Evolutionary conservation across 805 yeast species (phyloP).

Genomic region (Kregervanrija pseudodelftensis): DNA sequence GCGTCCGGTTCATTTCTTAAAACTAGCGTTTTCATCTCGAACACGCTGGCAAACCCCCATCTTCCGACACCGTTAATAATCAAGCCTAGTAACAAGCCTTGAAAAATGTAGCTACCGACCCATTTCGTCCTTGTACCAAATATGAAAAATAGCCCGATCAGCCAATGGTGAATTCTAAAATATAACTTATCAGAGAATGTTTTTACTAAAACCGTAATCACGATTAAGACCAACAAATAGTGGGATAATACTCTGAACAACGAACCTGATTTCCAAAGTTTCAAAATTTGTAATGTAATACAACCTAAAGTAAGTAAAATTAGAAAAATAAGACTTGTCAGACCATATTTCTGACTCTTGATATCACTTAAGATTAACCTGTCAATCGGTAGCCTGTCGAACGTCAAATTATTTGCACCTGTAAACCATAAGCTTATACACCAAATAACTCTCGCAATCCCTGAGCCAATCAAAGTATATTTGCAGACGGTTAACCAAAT

Average conservation of each 20-base stretch:
- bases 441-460: neutral
- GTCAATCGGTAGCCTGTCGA: slow-evolving; percentile 85
- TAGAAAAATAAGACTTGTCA: slow-evolving; percentile 52
- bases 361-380: slow-evolving; percentile 69
- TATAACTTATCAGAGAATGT: slow-evolving; percentile 47
- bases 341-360: slow-evolving; percentile 69
- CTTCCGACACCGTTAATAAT: slow-evolving; percentile 78
- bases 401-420: slow-evolving; percentile 75
- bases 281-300: slow-evolving; percentile 65
- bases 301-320: slow-evolving; percentile 41
- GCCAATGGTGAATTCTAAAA: slow-evolving; percentile 72
- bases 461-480: neutral
- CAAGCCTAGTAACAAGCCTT: slow-evolving; percentile 79
- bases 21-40: slow-evolving; percentile 65
- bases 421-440: slow-evolving; percentile 2
- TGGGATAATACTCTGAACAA: slow-evolving; percentile 51
- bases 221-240: slow-evolving; percentile 40
- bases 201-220: slow-evolving; percentile 36
- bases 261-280: slow-evolving; percentile 72
- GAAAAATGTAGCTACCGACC: slow-evolving; percentile 61
- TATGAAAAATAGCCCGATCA: slow-evolving; percentile 65
- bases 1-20: slow-evolving; percentile 60
- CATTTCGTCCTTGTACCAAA: slow-evolving; percentile 84
- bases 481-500: neutral
- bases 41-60: slow-evolving; percentile 91